Percentiles rank a stretch among this genome's conserved stretches.
Conservation (phyloP, 1,284 basidiomycete genomes). For the Cerrena zonata region DNA sequence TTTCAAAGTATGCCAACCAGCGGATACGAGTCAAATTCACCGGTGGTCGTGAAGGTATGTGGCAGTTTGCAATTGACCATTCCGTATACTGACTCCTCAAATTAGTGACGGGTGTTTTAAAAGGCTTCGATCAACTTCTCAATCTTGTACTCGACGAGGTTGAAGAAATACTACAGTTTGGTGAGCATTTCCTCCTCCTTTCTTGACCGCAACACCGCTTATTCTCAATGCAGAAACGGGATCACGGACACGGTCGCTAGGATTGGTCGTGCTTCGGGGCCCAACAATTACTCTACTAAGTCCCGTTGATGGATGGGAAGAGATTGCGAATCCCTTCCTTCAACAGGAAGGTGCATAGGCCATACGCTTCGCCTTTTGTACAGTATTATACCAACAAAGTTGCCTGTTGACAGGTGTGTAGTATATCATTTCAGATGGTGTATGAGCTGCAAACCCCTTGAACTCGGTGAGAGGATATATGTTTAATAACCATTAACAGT, state of each 20-base stretch:
- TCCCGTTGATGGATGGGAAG: constrained; percentile 88
- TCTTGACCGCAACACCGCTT: constrained; percentile 10
- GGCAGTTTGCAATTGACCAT: constrained; percentile 6
- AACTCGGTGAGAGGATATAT: too few relatives aligned
- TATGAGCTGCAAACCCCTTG: too few relatives aligned
- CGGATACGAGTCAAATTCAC: constrained; percentile 93
- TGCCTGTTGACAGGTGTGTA: too few relatives aligned
- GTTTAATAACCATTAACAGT: too few relatives aligned
- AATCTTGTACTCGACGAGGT: constrained; percentile 94
- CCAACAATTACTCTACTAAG: constrained; percentile 89
- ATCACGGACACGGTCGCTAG: constrained; percentile 62
- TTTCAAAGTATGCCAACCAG: constrained; percentile 90
- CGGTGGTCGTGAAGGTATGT: constrained; percentile 86
- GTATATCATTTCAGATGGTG: too few relatives aligned
- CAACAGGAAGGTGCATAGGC: constrained; percentile 33
- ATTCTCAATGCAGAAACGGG: constrained; percentile 49
- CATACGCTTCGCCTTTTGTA: too few relatives aligned
- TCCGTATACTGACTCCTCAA: constrained; percentile 4
- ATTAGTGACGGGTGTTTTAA: constrained; percentile 84
- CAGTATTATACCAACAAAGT: too few relatives aligned
- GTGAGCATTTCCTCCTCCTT: constrained; percentile 35
- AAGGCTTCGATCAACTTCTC: constrained; percentile 94
- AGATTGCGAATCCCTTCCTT: constrained; percentile 80
- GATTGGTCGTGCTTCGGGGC: constrained; percentile 83
- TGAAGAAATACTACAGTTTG: constrained; percentile 61